phyloP scores from a whole-genome alignment of 768 basidiomycete species.

The Solioccasus polychromus region DNA sequence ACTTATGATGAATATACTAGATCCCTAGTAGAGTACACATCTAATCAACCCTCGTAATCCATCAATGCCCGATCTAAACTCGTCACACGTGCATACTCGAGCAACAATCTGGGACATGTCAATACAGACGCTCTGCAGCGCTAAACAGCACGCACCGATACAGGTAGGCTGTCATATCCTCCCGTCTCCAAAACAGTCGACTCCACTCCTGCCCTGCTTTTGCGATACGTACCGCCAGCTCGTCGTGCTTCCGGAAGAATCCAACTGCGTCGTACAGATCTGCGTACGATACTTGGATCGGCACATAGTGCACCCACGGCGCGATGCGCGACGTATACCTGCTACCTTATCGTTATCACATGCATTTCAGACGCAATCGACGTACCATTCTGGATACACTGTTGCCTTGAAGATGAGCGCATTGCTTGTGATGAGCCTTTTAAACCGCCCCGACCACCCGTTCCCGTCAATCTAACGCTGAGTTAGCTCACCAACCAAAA shows the following conservation, averaged over 20 bases:
- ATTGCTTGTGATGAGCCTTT: conserved; percentile 59
- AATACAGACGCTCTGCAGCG: too few species aligned
- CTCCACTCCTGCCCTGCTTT: conserved; percentile 57
- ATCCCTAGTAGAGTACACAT: too few species aligned
- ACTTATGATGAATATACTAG: too few species aligned
- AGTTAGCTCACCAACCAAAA: not conserved
- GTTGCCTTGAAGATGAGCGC: conserved; percentile 67
- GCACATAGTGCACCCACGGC: conserved; percentile 76
- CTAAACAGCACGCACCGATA: conserved; percentile 41
- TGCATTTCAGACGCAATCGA: not conserved
- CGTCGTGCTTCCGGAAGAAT: conserved; percentile 73
- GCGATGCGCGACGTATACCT: conserved; percentile 57
- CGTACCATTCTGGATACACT: conserved; percentile 70
- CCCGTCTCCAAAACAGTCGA: conserved; percentile 51
- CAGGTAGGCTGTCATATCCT: conserved; percentile 58
- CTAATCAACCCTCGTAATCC: conserved; percentile 29
- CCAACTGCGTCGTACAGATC: conserved; percentile 69
- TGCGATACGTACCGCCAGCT: conserved; percentile 55
- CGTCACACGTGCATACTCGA: conserved; percentile 56
- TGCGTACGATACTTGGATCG: conserved; percentile 59
- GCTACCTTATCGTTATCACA: not conserved
- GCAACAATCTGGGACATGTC: conserved; percentile 46
- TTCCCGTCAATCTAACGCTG: conserved; percentile 61
- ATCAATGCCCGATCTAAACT: conserved; percentile 44
- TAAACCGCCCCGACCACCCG: conserved; percentile 71